These are phyloP conservation scores for Lactarius trivialis DNA, from an alignment of 768 basidiomycete genomes.

Conservation along the genomic window DNA sequence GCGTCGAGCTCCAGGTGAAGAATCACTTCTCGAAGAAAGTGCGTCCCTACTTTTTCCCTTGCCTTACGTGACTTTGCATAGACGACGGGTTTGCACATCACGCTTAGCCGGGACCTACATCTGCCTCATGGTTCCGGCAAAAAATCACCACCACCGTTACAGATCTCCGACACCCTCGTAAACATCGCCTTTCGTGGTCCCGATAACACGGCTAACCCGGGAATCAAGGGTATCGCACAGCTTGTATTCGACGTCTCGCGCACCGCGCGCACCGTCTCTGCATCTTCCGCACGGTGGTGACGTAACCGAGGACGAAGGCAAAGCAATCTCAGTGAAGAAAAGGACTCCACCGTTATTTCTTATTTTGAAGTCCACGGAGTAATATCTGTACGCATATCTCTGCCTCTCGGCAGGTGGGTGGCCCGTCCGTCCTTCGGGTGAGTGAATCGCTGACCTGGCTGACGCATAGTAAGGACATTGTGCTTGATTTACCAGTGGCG, in stretches of 20 bases:
- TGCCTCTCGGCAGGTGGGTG: too few relatives aligned
- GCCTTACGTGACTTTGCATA: constrained; percentile 27
- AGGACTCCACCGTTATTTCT: constrained; percentile 44
- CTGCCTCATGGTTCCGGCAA: too few relatives aligned
- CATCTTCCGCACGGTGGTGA: too few relatives aligned
- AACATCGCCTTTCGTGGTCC: constrained; percentile 70
- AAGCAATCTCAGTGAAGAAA: constrained; percentile 20
- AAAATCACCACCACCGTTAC: too few relatives aligned
- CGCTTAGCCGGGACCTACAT: constrained; percentile 55
- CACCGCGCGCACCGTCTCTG: constrained; percentile 52
- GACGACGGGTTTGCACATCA: constrained; percentile 74
- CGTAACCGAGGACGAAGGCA: too few relatives aligned
- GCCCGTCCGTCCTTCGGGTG: too few relatives aligned
- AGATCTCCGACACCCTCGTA: constrained; percentile 60
- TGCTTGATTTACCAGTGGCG: too few relatives aligned
- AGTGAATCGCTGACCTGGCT: too few relatives aligned
- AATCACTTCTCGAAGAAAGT: constrained; percentile 82
- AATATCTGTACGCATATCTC: too few relatives aligned
- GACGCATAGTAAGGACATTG: too few relatives aligned
- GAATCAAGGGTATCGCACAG: constrained; percentile 71
- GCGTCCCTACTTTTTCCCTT: constrained; percentile 2
- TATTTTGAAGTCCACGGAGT: too few relatives aligned
- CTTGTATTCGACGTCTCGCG: constrained; percentile 77
- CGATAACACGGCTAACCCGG: too few relatives aligned
- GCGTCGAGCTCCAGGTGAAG: constrained; percentile 76